Percentiles rank a stretch among this genome's conserved stretches.
Conservation (phyloP, 2,329 filamentous ascomycete genomes). For the Teratosphaeria nubilosa region DNA sequence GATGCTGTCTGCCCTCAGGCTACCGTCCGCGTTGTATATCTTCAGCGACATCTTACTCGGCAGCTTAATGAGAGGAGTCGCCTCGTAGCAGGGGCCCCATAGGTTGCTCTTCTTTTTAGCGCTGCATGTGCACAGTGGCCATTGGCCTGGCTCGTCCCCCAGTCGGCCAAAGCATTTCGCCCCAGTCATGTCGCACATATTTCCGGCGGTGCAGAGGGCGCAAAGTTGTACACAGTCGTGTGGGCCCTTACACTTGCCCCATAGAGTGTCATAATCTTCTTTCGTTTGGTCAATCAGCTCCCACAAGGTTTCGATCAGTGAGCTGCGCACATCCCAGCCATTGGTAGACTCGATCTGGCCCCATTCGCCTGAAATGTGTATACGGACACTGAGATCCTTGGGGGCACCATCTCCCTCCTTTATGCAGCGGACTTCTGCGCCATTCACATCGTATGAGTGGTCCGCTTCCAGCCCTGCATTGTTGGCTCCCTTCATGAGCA, state of each 20-base stretch:
- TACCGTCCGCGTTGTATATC: neutral
- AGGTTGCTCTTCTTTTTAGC: neutral
- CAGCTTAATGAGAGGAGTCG: neutral
- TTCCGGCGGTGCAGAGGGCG: neutral
- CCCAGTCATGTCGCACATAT: neutral
- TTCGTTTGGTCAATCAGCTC: neutral
- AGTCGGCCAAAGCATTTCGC: neutral
- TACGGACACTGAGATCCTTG: neutral
- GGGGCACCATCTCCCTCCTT: neutral
- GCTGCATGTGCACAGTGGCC: neutral
- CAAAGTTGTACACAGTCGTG: neutral
- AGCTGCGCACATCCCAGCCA: neutral
- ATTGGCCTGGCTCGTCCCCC: neutral
- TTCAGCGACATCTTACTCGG: neutral
- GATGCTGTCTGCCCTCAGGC: neutral
- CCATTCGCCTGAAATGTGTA: neutral
- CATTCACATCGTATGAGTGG: neutral
- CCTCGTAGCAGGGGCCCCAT: neutral
- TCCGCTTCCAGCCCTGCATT: neutral
- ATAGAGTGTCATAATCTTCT: neutral
- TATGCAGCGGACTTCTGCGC: neutral
- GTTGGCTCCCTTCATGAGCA: neutral
- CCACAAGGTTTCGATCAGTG: neutral
- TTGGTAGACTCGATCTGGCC: neutral
- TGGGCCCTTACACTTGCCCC: neutral